These are phyloP conservation scores for Fallopia convolvulus DNA, from an alignment of 148 eudicot genomes.

Conservation along the genomic window DNA sequence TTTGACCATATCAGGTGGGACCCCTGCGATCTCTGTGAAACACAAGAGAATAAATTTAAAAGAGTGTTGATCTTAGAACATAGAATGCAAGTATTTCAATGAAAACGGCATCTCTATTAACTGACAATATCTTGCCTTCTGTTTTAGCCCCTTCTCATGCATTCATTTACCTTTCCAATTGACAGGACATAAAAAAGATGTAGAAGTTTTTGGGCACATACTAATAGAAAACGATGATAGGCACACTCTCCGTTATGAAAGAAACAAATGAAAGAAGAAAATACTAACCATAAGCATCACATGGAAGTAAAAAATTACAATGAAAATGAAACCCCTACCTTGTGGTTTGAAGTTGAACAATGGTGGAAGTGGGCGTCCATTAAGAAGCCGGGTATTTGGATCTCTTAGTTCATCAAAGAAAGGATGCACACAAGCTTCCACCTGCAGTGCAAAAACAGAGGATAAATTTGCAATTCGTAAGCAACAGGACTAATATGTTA, in stretches of 20 bases:
- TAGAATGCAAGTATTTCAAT: not conserved
- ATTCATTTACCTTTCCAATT: not conserved
- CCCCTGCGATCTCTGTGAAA: conserved; percentile 66
- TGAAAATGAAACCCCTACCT: conserved; percentile 35
- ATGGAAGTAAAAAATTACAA: not conserved
- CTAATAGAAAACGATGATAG: not conserved
- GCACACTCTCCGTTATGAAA: not conserved
- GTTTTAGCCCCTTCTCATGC: not conserved
- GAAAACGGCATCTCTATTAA: not conserved
- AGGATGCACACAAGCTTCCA: conserved; percentile 98
- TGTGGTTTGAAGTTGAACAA: conserved; percentile 81
- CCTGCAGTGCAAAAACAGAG: conserved; percentile 31
- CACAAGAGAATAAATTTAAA: not conserved
- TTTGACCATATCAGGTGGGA: conserved; percentile 63
- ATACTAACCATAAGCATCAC: not conserved
- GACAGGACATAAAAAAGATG: not conserved
- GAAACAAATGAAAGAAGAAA: no score
- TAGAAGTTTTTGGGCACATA: not conserved
- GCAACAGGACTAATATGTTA: not conserved
- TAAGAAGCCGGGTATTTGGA: conserved; percentile 87
- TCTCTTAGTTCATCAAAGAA: conserved; percentile 97
- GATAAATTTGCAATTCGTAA: not conserved
- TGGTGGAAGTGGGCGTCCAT: conserved; percentile 99
- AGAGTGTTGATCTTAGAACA: not conserved
- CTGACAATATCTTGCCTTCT: not conserved